These are phyloP conservation scores for Fistulinella prunicolor DNA, from an alignment of 768 basidiomycete genomes.

Conservation along the genomic window DNA sequence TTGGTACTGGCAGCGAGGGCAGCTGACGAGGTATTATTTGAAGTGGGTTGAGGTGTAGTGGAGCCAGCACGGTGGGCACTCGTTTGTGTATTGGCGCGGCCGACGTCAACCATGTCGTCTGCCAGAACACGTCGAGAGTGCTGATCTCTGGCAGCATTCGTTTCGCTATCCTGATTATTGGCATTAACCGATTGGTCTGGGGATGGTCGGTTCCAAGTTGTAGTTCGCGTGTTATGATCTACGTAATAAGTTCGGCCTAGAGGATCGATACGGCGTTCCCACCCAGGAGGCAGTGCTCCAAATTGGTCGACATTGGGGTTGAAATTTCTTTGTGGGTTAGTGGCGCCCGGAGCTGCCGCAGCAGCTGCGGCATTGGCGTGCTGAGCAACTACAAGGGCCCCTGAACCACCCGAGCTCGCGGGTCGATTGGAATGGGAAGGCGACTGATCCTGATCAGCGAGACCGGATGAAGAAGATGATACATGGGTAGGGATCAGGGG, in stretches of 20 bases:
- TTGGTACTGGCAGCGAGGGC: conserved; percentile 51
- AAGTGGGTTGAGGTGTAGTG: conserved; percentile 28
- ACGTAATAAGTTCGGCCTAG: conserved; percentile 97
- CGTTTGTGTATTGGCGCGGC: conserved; percentile 41
- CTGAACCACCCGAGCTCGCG: conserved; percentile 32
- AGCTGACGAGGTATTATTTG: conserved; percentile 36
- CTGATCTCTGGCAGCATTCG: conserved; percentile 82
- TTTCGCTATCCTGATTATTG: conserved; percentile 69
- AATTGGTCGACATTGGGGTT: conserved; percentile 94
- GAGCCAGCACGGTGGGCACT: conserved; percentile 41
- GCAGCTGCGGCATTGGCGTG: conserved; percentile 18
- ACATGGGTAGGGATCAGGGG: conserved; percentile 38
- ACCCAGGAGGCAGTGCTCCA: conserved; percentile 85
- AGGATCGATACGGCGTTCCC: conserved; percentile 97
- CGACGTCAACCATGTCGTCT: conserved; percentile 81
- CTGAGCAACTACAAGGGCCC: conserved; percentile 16
- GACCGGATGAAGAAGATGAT: conserved; percentile 23
- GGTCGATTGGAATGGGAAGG: conserved; percentile 33
- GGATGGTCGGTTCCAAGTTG: conserved; percentile 95
- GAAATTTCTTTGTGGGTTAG: conserved; percentile 72
- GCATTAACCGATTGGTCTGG: conserved; percentile 71
- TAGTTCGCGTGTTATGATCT: conserved; percentile 96
- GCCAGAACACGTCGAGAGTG: conserved; percentile 81
- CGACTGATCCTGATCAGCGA: conserved; percentile 29
- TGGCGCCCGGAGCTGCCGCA: conserved; percentile 39